Conservation (phyloP, 2,329 filamentous ascomycete genomes). For the Epichloe typhina region DNA sequence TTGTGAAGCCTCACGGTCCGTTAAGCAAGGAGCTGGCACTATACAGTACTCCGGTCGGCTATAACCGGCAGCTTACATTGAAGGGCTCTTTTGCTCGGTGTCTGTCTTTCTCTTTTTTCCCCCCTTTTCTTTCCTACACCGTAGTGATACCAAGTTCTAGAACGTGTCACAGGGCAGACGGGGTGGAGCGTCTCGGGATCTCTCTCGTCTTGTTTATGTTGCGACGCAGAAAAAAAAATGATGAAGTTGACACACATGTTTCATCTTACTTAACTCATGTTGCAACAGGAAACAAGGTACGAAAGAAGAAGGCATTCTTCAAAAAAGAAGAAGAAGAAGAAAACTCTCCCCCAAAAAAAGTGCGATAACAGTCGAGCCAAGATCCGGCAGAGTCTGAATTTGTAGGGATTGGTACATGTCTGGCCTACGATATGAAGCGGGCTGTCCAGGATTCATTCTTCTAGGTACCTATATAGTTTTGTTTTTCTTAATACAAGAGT, state of each 20-base stretch:
- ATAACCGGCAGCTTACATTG: neutral
- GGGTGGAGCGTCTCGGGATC: constrained; percentile 1
- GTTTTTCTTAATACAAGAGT: constrained; percentile 2
- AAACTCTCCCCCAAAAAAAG: neutral
- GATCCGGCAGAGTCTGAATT: neutral
- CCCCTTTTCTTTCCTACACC: constrained; percentile 4
- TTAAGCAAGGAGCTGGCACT: neutral
- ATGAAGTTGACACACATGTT: neutral
- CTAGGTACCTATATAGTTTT: constrained; percentile 5
- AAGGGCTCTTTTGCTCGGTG: neutral
- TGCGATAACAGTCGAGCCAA: neutral
- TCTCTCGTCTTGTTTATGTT: neutral
- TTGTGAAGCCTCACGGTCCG: constrained; percentile 24
- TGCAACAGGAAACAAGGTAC: neutral
- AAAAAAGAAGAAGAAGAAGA: neutral
- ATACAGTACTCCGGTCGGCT: neutral
- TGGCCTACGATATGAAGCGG: neutral
- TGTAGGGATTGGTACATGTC: neutral
- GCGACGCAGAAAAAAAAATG: constrained; percentile 2
- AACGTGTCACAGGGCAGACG: constrained; percentile 8
- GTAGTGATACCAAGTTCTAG: constrained; percentile 15
- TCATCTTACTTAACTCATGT: neutral
- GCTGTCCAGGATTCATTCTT: neutral
- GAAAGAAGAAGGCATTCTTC: neutral
- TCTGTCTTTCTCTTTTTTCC: neutral